Evolutionary conservation across 495 filamentous ascomycete genomes (phyloP).

Genomic region (Xylaria curta): DNA sequence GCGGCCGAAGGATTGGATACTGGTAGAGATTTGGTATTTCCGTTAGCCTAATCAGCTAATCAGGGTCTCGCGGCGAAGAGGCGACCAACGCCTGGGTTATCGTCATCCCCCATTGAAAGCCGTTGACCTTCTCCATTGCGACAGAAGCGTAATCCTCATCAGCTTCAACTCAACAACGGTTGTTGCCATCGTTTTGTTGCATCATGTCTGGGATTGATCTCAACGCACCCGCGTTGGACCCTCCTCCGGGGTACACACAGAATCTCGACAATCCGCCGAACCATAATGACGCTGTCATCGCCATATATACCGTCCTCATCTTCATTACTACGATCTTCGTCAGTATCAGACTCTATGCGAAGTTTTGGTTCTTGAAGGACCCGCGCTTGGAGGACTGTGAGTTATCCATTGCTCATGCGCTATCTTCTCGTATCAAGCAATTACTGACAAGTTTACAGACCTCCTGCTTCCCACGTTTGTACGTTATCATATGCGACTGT

Average conservation of each 20-base stretch:
- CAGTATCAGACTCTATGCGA: slow-evolving; percentile 32
- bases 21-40: background rate
- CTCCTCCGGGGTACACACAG: slow-evolving; percentile 30
- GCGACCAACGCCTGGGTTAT: background rate
- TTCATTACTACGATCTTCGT: slow-evolving; percentile 31
- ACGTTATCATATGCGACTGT: background rate
- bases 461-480: slow-evolving; percentile 9
- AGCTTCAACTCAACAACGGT: slow-evolving; percentile 1
- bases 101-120: background rate
- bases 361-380: slow-evolving; percentile 31
- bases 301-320: slow-evolving; percentile 29
- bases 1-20: background rate
- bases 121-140: background rate
- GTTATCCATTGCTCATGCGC: background rate
- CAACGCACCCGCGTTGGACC: slow-evolving; percentile 27
- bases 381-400: slow-evolving; percentile 24
- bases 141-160: background rate
- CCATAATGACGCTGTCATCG: slow-evolving; percentile 36
- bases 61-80: background rate
- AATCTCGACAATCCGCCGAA: slow-evolving; percentile 45
- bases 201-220: slow-evolving; percentile 29
- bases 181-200: background rate
- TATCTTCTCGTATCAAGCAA: background rate
- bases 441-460: background rate
- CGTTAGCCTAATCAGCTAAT: background rate